phyloP scores from a whole-genome alignment of 2,329 filamentous ascomycete species.

The Shiraia bambusicola region DNA sequence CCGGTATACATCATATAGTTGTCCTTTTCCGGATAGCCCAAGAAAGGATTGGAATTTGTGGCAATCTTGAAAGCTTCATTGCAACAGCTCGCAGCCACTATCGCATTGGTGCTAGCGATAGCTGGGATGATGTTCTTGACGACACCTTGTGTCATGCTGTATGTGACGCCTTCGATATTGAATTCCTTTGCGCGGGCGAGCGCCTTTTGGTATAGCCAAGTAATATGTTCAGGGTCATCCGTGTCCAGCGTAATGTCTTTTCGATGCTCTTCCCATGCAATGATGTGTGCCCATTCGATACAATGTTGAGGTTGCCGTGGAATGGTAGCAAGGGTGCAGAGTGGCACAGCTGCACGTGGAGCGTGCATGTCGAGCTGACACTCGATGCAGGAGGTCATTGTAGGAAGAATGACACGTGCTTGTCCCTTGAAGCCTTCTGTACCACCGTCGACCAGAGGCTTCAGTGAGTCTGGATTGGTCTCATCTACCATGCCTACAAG shows the following conservation, averaged over 20 bases:
- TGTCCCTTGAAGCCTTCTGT: constrained; percentile 99
- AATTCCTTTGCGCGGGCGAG: constrained; percentile 81
- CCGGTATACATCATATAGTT: constrained; percentile 99
- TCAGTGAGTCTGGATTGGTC: constrained; percentile 79
- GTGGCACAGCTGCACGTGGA: constrained; percentile 91
- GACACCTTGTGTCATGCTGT: constrained; percentile 92
- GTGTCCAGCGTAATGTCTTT: constrained; percentile 83
- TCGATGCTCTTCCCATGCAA: constrained; percentile 80
- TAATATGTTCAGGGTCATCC: constrained; percentile 94
- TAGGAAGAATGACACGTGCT: constrained; percentile 86
- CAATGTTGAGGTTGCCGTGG: constrained; percentile 97
- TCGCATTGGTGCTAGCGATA: constrained; percentile 95
- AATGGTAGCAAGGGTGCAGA: constrained; percentile 95
- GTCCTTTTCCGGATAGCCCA: constrained; percentile 70
- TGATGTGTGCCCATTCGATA: constrained; percentile 98
- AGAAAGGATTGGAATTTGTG: constrained; percentile 75
- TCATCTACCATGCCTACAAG: constrained; percentile 87
- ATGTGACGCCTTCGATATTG: constrained; percentile 88
- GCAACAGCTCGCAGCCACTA: constrained; percentile 92
- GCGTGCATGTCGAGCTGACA: constrained; percentile 99
- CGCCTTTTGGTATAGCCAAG: constrained; percentile 91
- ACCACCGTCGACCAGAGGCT: constrained; percentile 93
- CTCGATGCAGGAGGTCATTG: constrained; percentile 93
- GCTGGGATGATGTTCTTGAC: constrained; percentile 99
- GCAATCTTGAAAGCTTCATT: constrained; percentile 96